phyloP scores from a whole-genome alignment of 164 flowering plant species.

The Stephania yunnanensis region DNA sequence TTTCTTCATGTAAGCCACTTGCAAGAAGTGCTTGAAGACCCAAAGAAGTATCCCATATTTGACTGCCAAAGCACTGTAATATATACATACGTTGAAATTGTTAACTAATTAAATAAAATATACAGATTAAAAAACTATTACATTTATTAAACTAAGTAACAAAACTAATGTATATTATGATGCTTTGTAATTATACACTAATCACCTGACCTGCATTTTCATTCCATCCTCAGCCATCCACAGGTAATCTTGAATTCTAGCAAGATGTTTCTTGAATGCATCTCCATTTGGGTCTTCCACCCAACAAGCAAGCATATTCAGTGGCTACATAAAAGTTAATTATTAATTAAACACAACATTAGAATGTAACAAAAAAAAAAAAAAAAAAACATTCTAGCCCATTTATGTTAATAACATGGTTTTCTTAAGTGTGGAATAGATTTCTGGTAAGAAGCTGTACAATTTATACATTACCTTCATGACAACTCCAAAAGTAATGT shows the following conservation, averaged over 20 bases:
- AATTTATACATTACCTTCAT: slow-evolving; percentile 33
- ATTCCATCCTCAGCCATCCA: slow-evolving; percentile 59
- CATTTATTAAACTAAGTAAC: too few species aligned
- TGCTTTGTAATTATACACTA: too few species aligned
- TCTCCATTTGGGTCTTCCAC: slow-evolving; percentile 49
- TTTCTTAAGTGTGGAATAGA: too few species aligned
- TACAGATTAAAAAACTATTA: too few species aligned
- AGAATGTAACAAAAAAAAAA: too few species aligned
- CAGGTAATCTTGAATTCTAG: slow-evolving; percentile 35
- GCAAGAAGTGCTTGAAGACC: slow-evolving; percentile 37
- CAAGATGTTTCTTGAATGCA: slow-evolving; percentile 37
- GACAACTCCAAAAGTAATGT: slow-evolving; percentile 26
- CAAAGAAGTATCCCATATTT: slow-evolving; percentile 38
- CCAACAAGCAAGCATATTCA: slow-evolving; percentile 44
- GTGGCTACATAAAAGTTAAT: slow-evolving; percentile 13
- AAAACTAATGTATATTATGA: too few species aligned
- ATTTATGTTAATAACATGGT: too few species aligned
- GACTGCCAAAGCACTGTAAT: slow-evolving; percentile 24
- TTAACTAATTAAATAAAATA: too few species aligned
- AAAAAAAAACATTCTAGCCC: too few species aligned
- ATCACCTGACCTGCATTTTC: slow-evolving; percentile 1
- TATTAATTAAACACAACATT: too few species aligned
- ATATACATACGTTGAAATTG: too few species aligned
- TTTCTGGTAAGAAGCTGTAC: too few species aligned
- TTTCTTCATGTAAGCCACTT: slow-evolving; percentile 29